Percentiles rank a stretch among this genome's conserved stretches.
phyloP scores from a whole-genome alignment of 345 rosid genomes.

The Pugionium dolabratum region DNA sequence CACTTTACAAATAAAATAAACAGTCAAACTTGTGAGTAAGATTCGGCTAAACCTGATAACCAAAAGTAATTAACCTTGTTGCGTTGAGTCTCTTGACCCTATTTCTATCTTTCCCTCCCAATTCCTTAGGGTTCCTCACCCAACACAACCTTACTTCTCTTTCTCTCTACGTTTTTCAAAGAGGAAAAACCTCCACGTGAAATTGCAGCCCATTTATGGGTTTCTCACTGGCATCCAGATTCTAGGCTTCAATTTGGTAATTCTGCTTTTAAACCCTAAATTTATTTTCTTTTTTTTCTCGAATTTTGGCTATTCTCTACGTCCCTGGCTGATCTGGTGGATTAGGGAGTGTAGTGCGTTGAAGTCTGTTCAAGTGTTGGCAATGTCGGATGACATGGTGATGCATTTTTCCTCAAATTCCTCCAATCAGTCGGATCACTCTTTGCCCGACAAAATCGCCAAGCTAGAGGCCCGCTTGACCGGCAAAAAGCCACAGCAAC shows the following conservation, averaged over 20 bases:
- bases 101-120: slow-evolving; percentile 36
- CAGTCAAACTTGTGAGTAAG: no score
- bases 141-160: slow-evolving; percentile 1
- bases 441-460: slow-evolving; percentile 90
- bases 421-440: slow-evolving; percentile 94
- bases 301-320: background rate
- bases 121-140: slow-evolving; percentile 41
- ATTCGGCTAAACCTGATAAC: no score
- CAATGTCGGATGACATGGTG: slow-evolving; percentile 92
- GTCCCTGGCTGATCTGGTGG: slow-evolving; percentile 15
- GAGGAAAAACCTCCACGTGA: slow-evolving; percentile 2
- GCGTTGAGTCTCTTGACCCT: slow-evolving; percentile 11
- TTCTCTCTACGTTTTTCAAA: slow-evolving; percentile 31
- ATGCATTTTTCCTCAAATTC: slow-evolving; percentile 93
- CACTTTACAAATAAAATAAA: no score
- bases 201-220: slow-evolving; percentile 17
- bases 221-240: slow-evolving; percentile 16
- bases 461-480: slow-evolving; percentile 99
- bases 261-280: slow-evolving; percentile 29
- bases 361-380: slow-evolving; percentile 21
- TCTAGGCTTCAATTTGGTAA: slow-evolving; percentile 19
- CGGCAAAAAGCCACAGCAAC: slow-evolving; percentile 58
- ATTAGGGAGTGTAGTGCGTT: slow-evolving; percentile 15
- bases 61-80: no score
- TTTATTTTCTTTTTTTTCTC: background rate